These are phyloP conservation scores for Platanthera zijinensis DNA, from an alignment of 106 monocot genomes.

Conservation along the genomic window DNA sequence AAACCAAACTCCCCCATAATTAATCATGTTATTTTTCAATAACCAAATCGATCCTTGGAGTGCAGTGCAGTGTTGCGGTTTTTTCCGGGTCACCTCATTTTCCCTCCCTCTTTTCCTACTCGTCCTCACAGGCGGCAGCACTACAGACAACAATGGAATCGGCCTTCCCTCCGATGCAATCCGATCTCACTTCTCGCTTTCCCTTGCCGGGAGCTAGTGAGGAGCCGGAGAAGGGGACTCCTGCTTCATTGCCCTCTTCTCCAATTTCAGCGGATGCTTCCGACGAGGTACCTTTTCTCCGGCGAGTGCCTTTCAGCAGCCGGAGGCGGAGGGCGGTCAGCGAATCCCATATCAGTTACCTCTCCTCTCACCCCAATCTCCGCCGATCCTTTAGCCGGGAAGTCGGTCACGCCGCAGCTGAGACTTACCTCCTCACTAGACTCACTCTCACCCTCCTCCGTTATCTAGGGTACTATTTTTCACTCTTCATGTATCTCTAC, in stretches of 20 bases:
- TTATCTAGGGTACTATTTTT: constrained; percentile 12
- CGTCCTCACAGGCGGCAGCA: no score
- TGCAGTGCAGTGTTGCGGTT: no score
- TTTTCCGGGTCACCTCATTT: no score
- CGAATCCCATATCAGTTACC: constrained; percentile 8
- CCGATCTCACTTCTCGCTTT: background rate
- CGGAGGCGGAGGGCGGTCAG: constrained; percentile 25
- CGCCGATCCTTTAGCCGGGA: constrained; percentile 49
- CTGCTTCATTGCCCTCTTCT: background rate
- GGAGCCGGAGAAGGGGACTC: background rate
- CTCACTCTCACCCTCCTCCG: constrained; percentile 40
- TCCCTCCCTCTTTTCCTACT: no score
- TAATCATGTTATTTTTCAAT: no score
- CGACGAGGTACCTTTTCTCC: background rate
- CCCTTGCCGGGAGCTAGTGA: background rate
- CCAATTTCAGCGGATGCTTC: background rate
- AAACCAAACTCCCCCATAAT: no score
- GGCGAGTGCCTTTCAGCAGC: constrained; percentile 2
- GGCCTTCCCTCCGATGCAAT: background rate
- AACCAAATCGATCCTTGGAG: no score
- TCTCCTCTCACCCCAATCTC: background rate
- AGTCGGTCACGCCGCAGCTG: constrained; percentile 76
- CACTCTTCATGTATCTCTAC: background rate
- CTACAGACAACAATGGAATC: background rate
- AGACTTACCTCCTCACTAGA: constrained; percentile 76